A percentile compares a stretch with the other conserved stretches of the same genome.
phyloP scores from a whole-genome alignment of 2,329 filamentous ascomycete genomes.

The Mycosphaerella sp. region DNA sequence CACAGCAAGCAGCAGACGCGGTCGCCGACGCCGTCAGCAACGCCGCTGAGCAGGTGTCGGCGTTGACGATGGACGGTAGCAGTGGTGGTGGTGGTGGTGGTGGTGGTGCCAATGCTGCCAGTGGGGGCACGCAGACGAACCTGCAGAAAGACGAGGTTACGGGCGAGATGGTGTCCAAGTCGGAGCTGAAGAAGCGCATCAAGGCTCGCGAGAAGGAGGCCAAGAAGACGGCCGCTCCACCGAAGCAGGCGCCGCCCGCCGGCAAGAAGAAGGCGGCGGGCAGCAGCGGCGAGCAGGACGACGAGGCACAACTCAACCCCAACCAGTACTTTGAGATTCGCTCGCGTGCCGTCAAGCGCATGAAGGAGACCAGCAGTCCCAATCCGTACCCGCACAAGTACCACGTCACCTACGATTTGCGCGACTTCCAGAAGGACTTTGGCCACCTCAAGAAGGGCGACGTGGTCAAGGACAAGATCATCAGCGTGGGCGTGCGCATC shows the following conservation, averaged over 20 bases:
- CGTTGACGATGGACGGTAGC: constrained; percentile 30
- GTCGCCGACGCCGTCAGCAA: constrained; percentile 34
- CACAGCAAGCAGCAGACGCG: constrained; percentile 33
- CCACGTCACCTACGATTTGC: constrained; percentile 74
- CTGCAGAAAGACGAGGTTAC: constrained; percentile 88
- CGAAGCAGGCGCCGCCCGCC: constrained; percentile 51
- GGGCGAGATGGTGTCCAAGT: constrained; percentile 64
- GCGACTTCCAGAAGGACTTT: constrained; percentile 72
- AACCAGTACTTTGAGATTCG: constrained; percentile 97
- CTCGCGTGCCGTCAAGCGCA: constrained; percentile 70
- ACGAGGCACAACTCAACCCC: constrained; percentile 66
- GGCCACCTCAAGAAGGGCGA: constrained; percentile 83
- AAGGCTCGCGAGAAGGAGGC: constrained; percentile 84
- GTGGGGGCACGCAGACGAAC: constrained; percentile 35
- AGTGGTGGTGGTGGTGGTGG: background rate
- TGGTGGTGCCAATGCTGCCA: constrained; percentile 7
- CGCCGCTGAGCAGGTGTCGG: constrained; percentile 32
- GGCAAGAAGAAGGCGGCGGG: constrained; percentile 51
- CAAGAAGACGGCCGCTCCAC: constrained; percentile 76
- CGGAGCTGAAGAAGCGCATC: constrained; percentile 78
- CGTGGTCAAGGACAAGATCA: constrained; percentile 63
- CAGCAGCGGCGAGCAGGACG: constrained; percentile 50
- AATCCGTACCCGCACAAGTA: constrained; percentile 95
- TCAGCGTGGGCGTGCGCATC: constrained; percentile 77
- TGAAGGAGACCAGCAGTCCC: constrained; percentile 64